A percentile compares a stretch with the other conserved stretches of the same genome.
Evolutionary conservation across 202 grass and related monocot species (phyloP).

Genomic region (Cymbopogon flexuosus): DNA sequence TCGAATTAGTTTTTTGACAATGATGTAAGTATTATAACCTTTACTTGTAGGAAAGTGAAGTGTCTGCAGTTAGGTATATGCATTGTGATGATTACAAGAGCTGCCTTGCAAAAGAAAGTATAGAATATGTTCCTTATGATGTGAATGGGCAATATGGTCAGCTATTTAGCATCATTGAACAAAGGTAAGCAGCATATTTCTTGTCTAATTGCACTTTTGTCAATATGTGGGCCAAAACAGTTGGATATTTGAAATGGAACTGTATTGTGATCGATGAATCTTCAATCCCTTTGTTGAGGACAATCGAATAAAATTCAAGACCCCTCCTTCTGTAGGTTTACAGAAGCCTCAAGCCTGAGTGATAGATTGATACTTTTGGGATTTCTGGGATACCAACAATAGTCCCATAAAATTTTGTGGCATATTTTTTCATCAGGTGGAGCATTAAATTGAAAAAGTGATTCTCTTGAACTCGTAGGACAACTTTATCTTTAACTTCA

Average conservation of each 20-base stretch:
- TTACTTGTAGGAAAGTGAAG: constrained; percentile 75
- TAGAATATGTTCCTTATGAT: constrained; percentile 84
- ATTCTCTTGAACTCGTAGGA: background rate
- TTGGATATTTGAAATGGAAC: background rate
- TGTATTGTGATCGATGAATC: constrained; percentile 6
- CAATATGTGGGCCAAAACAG: background rate
- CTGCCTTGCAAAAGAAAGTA: constrained; percentile 51
- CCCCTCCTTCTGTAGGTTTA: background rate
- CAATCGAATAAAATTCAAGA: background rate
- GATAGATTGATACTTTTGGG: background rate
- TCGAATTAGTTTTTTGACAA: background rate
- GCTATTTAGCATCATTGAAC: constrained; percentile 71
- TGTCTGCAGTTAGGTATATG: constrained; percentile 83
- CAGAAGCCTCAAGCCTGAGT: background rate
- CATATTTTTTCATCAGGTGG: background rate
- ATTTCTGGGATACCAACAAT: background rate
- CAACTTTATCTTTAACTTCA: background rate
- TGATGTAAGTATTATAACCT: background rate
- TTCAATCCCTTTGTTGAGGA: constrained; percentile 1
- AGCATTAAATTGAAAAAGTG: background rate
- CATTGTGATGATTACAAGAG: constrained; percentile 59
- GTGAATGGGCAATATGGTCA: constrained; percentile 63
- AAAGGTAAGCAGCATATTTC: constrained; percentile 50
- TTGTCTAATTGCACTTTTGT: constrained; percentile 2
- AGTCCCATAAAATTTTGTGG: background rate